These are phyloP conservation scores for Saturnispora silvae DNA, from an alignment of 805 yeast genomes.

Conservation along the genomic window DNA sequence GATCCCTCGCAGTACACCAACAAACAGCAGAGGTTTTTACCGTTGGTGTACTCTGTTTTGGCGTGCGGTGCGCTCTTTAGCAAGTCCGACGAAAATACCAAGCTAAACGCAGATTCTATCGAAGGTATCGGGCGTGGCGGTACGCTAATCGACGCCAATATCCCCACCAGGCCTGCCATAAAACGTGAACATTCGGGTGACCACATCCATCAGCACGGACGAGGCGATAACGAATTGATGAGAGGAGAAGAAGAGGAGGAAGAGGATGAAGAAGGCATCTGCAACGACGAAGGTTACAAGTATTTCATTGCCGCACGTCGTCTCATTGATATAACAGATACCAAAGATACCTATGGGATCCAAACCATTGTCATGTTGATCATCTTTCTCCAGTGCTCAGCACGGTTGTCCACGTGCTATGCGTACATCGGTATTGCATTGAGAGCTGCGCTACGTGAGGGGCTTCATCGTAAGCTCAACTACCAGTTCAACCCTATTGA, in stretches of 20 bases:
- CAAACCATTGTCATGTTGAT: conserved; percentile 84
- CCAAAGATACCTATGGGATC: conserved; percentile 70
- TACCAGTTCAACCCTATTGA: conserved; percentile 65
- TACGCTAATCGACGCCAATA: conserved; percentile 7
- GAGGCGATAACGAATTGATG: conserved; percentile 22
- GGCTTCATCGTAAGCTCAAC: conserved; percentile 65
- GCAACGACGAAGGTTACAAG: conserved; percentile 65
- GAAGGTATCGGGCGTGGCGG: conserved; percentile 9
- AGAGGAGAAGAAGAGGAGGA: neutral
- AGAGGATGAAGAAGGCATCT: conserved; percentile 13
- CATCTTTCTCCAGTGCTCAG: conserved; percentile 78
- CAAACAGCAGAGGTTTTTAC: conserved; percentile 64
- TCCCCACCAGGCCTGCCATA: too few species aligned
- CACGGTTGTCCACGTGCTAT: conserved; percentile 77
- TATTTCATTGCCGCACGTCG: conserved; percentile 75
- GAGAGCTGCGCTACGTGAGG: conserved; percentile 72
- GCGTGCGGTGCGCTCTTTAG: conserved; percentile 80
- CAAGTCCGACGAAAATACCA: conserved; percentile 35
- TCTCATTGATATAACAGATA: conserved; percentile 73
- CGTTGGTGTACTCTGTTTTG: conserved; percentile 74
- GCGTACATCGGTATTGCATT: conserved; percentile 84
- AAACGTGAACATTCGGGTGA: too few species aligned
- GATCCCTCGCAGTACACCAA: conserved; percentile 65
- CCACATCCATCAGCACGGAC: too few species aligned
- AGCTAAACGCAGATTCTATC: conserved; percentile 2